These are phyloP conservation scores for Diatrype stigma DNA, from an alignment of 2,329 filamentous ascomycete species.

Conservation along the genomic window DNA sequence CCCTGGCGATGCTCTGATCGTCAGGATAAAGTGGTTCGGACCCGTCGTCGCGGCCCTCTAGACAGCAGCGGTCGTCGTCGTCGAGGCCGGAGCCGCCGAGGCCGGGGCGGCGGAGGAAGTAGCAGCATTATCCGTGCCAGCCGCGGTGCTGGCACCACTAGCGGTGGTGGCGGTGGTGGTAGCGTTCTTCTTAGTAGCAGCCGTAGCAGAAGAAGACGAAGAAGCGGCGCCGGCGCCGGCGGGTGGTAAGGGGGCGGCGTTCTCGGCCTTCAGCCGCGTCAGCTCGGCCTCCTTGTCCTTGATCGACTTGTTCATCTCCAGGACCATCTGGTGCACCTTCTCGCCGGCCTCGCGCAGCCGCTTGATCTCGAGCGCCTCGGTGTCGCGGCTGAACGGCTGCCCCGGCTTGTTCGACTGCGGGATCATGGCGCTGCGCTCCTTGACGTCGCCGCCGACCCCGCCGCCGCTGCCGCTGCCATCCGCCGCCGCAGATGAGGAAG, in stretches of 20 bases:
- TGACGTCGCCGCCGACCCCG: slow-evolving; percentile 35
- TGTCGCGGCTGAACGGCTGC: slow-evolving; percentile 70
- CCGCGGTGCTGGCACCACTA: no score
- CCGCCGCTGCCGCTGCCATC: slow-evolving; percentile 3
- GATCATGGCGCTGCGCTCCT: slow-evolving; percentile 68
- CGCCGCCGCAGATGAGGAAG: no score
- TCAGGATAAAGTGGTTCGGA: neutral
- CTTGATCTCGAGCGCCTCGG: slow-evolving; percentile 60
- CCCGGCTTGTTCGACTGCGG: slow-evolving; percentile 62
- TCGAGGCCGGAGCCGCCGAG: neutral
- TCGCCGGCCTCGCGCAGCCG: slow-evolving; percentile 59
- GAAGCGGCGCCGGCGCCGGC: no score
- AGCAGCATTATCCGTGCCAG: no score
- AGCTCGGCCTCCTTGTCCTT: slow-evolving; percentile 62
- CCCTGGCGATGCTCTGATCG: neutral
- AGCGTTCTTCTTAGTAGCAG: neutral
- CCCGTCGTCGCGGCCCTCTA: neutral
- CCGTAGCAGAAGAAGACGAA: neutral
- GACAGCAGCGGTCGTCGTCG: neutral
- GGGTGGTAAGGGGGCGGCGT: slow-evolving; percentile 44
- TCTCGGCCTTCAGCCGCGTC: slow-evolving; percentile 55
- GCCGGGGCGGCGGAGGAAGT: neutral
- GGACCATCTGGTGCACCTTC: slow-evolving; percentile 58
- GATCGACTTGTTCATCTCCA: slow-evolving; percentile 55
- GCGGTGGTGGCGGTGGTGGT: neutral